Evolutionary conservation across 768 basidiomycete genomes (phyloP).

Genomic region (Termitomyces bulborhizus): DNA sequence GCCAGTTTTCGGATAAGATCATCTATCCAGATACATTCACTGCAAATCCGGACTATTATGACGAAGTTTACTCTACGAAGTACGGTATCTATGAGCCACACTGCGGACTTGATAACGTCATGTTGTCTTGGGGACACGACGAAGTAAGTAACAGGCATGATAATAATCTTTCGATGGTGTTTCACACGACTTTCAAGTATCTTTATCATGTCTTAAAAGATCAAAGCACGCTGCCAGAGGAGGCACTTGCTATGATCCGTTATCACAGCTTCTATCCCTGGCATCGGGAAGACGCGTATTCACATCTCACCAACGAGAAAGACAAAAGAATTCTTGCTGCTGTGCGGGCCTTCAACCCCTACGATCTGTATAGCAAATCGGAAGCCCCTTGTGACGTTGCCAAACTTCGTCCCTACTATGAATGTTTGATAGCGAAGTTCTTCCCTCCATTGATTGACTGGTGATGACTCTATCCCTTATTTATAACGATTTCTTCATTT

Average conservation of each 20-base stretch:
- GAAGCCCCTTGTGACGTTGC: constrained; percentile 60
- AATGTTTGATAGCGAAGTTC: constrained; percentile 74
- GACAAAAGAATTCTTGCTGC: constrained; percentile 62
- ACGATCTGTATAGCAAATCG: constrained; percentile 89
- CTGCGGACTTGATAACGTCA: constrained; percentile 82
- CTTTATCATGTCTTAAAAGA: constrained; percentile 79
- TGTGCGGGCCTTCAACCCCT: constrained; percentile 86
- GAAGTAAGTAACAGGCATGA: constrained; percentile 49
- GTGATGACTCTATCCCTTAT: constrained; percentile 30
- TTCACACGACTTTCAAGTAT: constrained; percentile 42
- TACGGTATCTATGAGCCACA: constrained; percentile 72
- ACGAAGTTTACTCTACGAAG: constrained; percentile 63
- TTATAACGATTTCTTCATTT: neutral
- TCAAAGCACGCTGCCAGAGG: constrained; percentile 74
- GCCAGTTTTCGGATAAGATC: constrained; percentile 78
- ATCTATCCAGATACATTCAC: constrained; percentile 76
- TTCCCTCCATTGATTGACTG: constrained; percentile 81
- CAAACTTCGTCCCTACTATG: constrained; percentile 77
- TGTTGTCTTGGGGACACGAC: constrained; percentile 90
- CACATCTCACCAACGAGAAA: constrained; percentile 69
- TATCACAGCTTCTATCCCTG: constrained; percentile 96
- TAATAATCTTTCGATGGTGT: neutral
- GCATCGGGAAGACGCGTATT: constrained; percentile 87
- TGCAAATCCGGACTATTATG: constrained; percentile 63
- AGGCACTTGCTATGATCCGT: constrained; percentile 86